phyloP scores from a whole-genome alignment of 345 rosid species.

The Dovyalis caffra region DNA sequence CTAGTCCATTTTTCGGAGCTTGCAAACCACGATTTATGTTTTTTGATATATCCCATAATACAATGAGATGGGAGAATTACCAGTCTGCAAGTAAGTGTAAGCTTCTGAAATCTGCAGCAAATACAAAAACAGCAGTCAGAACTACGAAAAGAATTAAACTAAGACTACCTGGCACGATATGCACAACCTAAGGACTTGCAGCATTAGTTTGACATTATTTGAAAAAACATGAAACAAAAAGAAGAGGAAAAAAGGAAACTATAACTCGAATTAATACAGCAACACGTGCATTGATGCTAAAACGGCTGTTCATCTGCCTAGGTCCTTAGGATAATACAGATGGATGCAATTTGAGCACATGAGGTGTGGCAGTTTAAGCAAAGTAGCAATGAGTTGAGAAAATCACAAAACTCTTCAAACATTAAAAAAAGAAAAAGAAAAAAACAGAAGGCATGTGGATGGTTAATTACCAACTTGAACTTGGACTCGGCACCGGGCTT shows the following conservation, averaged over 20 bases:
- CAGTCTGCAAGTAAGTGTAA: constrained; percentile 57
- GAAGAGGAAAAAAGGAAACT: background rate
- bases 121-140: constrained; percentile 17
- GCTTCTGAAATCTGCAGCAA: constrained; percentile 71
- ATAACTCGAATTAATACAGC: background rate
- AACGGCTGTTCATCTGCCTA: background rate
- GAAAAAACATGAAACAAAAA: no score
- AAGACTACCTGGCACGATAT: background rate
- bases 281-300: background rate
- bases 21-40: constrained; percentile 28
- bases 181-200: background rate
- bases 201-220: background rate
- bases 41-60: background rate
- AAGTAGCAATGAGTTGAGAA: no score
- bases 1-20: constrained; percentile 33
- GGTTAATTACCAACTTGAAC: constrained; percentile 58
- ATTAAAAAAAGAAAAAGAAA: background rate
- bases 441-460: background rate
- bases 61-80: constrained; percentile 36
- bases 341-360: no score
- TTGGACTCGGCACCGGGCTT: constrained; percentile 67
- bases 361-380: no score
- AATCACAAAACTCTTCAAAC: no score
- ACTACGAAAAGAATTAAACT: background rate
- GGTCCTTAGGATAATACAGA: background rate